A percentile compares a stretch with the other conserved stretches of the same genome.
These are phyloP conservation scores for Lentinus polychrous DNA, from an alignment of 1,284 basidiomycete genomes.

Conservation along the genomic window DNA sequence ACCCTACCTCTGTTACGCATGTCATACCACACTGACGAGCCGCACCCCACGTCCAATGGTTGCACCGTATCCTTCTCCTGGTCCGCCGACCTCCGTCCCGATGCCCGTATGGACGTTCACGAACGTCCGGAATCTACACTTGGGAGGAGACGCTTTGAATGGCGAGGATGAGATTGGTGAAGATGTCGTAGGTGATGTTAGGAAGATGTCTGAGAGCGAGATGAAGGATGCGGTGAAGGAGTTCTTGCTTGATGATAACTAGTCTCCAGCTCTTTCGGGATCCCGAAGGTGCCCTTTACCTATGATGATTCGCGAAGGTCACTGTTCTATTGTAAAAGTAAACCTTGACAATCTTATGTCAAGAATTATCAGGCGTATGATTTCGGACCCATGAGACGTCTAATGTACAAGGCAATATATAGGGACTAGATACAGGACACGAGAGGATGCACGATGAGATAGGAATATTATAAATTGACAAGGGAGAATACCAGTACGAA, in stretches of 20 bases:
- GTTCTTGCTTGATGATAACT: constrained; percentile 12
- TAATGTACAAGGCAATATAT: neutral
- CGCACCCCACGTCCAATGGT: constrained; percentile 7
- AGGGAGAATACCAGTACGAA: neutral
- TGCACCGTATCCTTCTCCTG: constrained; percentile 3
- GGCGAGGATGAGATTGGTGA: neutral
- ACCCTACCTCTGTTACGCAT: constrained; percentile 13
- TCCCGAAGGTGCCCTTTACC: no score
- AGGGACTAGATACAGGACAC: neutral
- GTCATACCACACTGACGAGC: constrained; percentile 15
- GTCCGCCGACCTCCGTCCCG: neutral
- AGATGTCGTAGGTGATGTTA: neutral
- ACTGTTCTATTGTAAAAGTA: no score
- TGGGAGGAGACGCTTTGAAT: no score
- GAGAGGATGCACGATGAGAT: neutral
- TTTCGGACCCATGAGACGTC: neutral
- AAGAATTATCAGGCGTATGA: no score
- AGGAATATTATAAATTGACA: neutral
- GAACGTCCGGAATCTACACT: neutral
- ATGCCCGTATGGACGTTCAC: constrained; percentile 10
- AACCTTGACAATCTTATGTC: no score
- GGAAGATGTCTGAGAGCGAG: constrained; percentile 6
- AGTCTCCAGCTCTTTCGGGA: neutral
- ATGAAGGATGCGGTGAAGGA: constrained; percentile 11
- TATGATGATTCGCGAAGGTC: no score